A percentile compares a stretch with the other conserved stretches of the same genome.
These are phyloP conservation scores for Mycena haematopus DNA, from an alignment of 768 basidiomycete genomes.

Conservation along the genomic window DNA sequence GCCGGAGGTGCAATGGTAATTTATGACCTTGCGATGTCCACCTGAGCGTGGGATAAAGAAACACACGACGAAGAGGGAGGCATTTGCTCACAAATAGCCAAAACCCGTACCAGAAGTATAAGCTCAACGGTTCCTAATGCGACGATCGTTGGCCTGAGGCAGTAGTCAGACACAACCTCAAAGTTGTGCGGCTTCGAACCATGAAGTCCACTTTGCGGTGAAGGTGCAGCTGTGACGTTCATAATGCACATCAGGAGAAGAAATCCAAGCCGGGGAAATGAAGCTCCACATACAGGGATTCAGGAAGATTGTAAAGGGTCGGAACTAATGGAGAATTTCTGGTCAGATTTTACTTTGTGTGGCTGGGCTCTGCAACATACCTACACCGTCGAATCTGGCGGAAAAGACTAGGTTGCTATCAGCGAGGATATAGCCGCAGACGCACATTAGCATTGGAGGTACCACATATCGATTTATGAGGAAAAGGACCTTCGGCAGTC, in stretches of 20 bases:
- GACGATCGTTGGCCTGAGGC: conserved; percentile 31
- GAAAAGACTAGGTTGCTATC: neutral
- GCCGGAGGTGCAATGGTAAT: neutral
- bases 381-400: conserved; percentile 33
- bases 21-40: conserved; percentile 16
- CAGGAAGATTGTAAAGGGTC: conserved; percentile 13
- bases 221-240: conserved; percentile 28
- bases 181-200: conserved; percentile 22
- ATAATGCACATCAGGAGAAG: neutral
- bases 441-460: conserved; percentile 38
- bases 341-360: neutral
- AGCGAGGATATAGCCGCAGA: neutral
- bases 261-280: neutral
- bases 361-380: conserved; percentile 11
- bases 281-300: conserved; percentile 8
- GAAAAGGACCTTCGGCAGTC: conserved; percentile 37
- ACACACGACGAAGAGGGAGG: neutral
- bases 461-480: conserved; percentile 38
- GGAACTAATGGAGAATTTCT: neutral
- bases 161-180: neutral
- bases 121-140: conserved; percentile 33
- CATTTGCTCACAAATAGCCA: neutral
- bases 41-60: conserved; percentile 9
- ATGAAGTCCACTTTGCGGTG: conserved; percentile 31
- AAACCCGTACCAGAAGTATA: conserved; percentile 34